Conservation (phyloP, 805 yeast species). For the Kodamaea jinghongensis region DNA sequence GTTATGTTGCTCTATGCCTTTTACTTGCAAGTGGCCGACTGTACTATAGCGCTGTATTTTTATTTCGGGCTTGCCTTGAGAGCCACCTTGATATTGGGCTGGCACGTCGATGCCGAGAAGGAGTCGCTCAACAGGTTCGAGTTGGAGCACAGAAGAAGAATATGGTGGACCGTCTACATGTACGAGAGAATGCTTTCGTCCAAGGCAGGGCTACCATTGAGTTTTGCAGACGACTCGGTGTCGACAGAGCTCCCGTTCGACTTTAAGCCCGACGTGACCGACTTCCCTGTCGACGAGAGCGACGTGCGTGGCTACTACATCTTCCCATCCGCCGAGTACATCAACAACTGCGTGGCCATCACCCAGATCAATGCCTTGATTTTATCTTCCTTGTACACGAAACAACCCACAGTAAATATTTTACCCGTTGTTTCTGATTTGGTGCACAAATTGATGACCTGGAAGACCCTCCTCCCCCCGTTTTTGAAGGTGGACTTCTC, state of each 20-base stretch:
- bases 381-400: slow-evolving; percentile 65
- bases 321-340: slow-evolving; percentile 76
- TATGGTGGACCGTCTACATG: slow-evolving; percentile 52
- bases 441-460: slow-evolving; percentile 61
- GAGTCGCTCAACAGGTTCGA: slow-evolving; percentile 53
- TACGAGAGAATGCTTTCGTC: slow-evolving; percentile 73
- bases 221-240: slow-evolving; percentile 78
- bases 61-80: slow-evolving; percentile 76
- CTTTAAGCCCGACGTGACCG: slow-evolving; percentile 54
- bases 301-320: slow-evolving; percentile 66
- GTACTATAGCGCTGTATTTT: slow-evolving; percentile 77
- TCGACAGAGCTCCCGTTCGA: slow-evolving; percentile 74
- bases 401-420: slow-evolving; percentile 73
- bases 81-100: slow-evolving; percentile 68
- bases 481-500: slow-evolving; percentile 64
- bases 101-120: slow-evolving; percentile 80
- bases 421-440: slow-evolving; percentile 69
- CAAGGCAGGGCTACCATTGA: slow-evolving; percentile 76
- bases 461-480: slow-evolving; percentile 66
- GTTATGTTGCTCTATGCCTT: slow-evolving; percentile 73
- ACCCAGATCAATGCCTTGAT: slow-evolving; percentile 78
- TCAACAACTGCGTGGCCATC: slow-evolving; percentile 72
- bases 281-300: slow-evolving; percentile 34
- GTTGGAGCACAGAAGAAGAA: slow-evolving; percentile 49
- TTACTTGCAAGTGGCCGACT: slow-evolving; percentile 79